Conservation (phyloP, 805 yeast genomes). For the Brettanomyces nanus region DNA sequence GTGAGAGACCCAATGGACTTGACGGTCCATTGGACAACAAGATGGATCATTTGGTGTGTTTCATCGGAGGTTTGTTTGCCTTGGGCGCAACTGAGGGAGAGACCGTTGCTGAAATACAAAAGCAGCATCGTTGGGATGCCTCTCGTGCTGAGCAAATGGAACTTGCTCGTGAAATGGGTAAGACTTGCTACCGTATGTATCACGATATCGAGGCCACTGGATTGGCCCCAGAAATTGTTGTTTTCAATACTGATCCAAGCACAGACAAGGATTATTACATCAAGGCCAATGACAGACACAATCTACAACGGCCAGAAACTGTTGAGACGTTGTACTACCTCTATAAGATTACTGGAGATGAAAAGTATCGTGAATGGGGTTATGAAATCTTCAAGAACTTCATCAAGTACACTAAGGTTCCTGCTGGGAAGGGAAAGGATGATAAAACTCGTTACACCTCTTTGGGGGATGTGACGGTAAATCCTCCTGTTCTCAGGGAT, state of each 20-base stretch:
- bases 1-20: constrained; percentile 71
- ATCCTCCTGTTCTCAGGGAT: constrained; percentile 48
- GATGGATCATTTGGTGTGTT: constrained; percentile 92
- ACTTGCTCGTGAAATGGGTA: constrained; percentile 66
- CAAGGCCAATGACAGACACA: constrained; percentile 69
- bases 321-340: constrained; percentile 80
- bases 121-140: constrained; percentile 47
- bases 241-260: constrained; percentile 51
- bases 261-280: constrained; percentile 51
- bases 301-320: constrained; percentile 89
- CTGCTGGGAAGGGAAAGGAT: constrained; percentile 36
- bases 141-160: constrained; percentile 54
- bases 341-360: constrained; percentile 73
- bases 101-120: constrained; percentile 47
- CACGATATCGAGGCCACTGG: constrained; percentile 64
- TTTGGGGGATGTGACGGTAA: constrained; percentile 55
- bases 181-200: constrained; percentile 82
- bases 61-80: constrained; percentile 82
- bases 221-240: constrained; percentile 80
- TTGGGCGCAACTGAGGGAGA: constrained; percentile 82
- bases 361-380: constrained; percentile 82
- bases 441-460: constrained; percentile 45
- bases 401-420: constrained; percentile 46
- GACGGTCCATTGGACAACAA: constrained; percentile 51
- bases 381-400: constrained; percentile 75